phyloP scores from a whole-genome alignment of 2,329 filamentous ascomycete species.

The Curvularia lunata region DNA sequence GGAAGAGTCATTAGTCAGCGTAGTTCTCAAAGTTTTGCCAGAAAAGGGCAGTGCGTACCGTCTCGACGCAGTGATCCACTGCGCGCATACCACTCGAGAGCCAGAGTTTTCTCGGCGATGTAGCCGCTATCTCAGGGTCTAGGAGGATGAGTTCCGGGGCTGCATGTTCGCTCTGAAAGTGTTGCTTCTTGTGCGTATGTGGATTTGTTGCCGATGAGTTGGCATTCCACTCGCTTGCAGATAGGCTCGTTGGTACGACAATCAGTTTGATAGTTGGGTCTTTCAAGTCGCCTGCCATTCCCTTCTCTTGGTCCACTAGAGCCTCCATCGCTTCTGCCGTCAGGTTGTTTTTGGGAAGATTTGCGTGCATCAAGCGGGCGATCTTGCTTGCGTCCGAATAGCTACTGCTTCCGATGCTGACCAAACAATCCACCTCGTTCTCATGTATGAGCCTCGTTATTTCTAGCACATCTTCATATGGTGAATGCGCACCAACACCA shows the following conservation, averaged over 20 bases:
- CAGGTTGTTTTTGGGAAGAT: slow-evolving; percentile 19
- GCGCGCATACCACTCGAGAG: slow-evolving; percentile 37
- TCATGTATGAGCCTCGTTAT: slow-evolving; percentile 26
- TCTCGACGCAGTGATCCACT: slow-evolving; percentile 41
- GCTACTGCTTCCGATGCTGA: slow-evolving; percentile 33
- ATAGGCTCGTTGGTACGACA: slow-evolving; percentile 32
- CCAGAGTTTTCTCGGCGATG: slow-evolving; percentile 34
- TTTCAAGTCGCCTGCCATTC: slow-evolving; percentile 19
- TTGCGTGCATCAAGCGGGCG: slow-evolving; percentile 29
- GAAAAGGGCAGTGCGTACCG: slow-evolving; percentile 3
- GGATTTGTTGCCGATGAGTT: slow-evolving; percentile 30
- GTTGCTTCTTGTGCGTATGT: slow-evolving; percentile 32
- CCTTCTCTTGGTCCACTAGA: slow-evolving; percentile 28
- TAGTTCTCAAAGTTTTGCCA: not conserved
- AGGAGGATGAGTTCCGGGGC: slow-evolving; percentile 31
- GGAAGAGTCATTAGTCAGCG: not conserved
- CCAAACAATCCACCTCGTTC: slow-evolving; percentile 27
- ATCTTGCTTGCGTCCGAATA: slow-evolving; percentile 41
- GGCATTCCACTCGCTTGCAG: slow-evolving; percentile 36
- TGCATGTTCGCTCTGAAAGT: slow-evolving; percentile 28
- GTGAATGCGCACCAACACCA: slow-evolving; percentile 32
- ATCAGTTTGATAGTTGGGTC: slow-evolving; percentile 29
- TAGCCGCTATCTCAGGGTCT: slow-evolving; percentile 33
- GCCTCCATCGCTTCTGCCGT: slow-evolving; percentile 31
- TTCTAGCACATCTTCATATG: slow-evolving; percentile 32